Base-by-base conservation (phyloP, 768 basidiomycete genomes). In the Tubosaeta sp. region DNA sequence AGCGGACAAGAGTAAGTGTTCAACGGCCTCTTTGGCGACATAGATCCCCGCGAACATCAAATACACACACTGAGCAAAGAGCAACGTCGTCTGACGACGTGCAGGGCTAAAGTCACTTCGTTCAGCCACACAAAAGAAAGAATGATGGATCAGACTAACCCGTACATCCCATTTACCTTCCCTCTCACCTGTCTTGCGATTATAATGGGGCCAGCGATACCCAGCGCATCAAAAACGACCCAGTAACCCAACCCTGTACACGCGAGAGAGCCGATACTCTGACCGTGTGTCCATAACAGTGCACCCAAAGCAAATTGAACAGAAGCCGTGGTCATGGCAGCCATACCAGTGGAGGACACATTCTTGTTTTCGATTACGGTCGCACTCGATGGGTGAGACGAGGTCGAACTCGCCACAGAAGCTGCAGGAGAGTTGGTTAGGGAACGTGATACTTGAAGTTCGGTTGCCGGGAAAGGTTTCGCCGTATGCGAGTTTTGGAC, bases 1-100 rank as follows among this genome's bases (percentile, higher is more conserved):
- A 7, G 81, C 79, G 43, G 84, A 84, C 39, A 97, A 75, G 14
- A 99, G 67, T 37, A 97, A 69, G 70, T 95, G 94, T 70, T 99
- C 95, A 5, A 98, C 77, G 1, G 94, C 89, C 76, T 99, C 97
- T 65, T 99, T 98, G 62, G 92, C 94, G 16, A 98, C 88, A 71
- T 98, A 99, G 3, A 97, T 87, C 0, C 91, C 84, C 0, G 93
- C 83, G 65, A 98, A 99, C 74, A 95, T 84, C 51, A 99, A 76
- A 69, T 97, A 98, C 12, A 99, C 89, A 10, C 84, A 83, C 62
- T 97, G 95, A 1, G 91, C 84, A 61, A 98, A 99, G 67, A 91
- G 74, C 50, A 84, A 65, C 4, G 88, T 79, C 1, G 86, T 87
- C 59, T 83, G 82, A 35, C 85, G 61, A 1, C 90, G 83, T 5